Evolutionary conservation across 495 filamentous ascomycete genomes (phyloP), one percentile per base, ranked within the genome.

Genomic region (Penicillium manginii): DNA sequence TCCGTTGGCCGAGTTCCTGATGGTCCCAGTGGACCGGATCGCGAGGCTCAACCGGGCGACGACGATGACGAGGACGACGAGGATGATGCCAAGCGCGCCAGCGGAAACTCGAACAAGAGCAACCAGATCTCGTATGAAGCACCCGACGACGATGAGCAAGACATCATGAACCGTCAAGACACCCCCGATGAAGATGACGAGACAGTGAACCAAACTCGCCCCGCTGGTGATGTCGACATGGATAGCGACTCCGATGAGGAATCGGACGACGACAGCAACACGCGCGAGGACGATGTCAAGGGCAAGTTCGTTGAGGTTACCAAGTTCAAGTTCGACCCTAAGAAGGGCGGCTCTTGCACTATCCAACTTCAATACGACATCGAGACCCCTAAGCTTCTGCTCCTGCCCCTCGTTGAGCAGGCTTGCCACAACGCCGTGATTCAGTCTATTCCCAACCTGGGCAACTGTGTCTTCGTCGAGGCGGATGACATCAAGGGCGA

Each of bases 71-170:
- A 91, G 43, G 91, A 89, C 48, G 90, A 84, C 12, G 90, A 91
- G 54, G 92, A 90, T 57, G 93, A 97, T 70, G 92, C 92, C 47
- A 96, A 94, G 32, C 85, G 86, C 53, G 84, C 86, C 55, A 90
- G 91, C 72, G 83, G 88, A 63, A 82, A 79, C 53, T 83, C 86
- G 15, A 93, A 94, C 70, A 83, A 88, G 47, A 73, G 78, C 46
- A 90, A 97, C 73, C 89, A 87, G 33, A 85, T 93, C 8, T 91
- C 90, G 12, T 98, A 98, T 68, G 96, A 90, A 37, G 92, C 83
- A 7, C 92, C 92, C 31, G 93, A 98, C 65, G 93, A 96, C 31
- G 96, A 91, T 6, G 94, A 98, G 69, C 86, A 92, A 61, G 85
- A 74, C 18, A 87, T 93, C 61, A 74, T 88, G 43, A 65, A 61